phyloP scores from a whole-genome alignment of 2,329 filamentous ascomycete genomes.

The Verticillium klebahnii region DNA sequence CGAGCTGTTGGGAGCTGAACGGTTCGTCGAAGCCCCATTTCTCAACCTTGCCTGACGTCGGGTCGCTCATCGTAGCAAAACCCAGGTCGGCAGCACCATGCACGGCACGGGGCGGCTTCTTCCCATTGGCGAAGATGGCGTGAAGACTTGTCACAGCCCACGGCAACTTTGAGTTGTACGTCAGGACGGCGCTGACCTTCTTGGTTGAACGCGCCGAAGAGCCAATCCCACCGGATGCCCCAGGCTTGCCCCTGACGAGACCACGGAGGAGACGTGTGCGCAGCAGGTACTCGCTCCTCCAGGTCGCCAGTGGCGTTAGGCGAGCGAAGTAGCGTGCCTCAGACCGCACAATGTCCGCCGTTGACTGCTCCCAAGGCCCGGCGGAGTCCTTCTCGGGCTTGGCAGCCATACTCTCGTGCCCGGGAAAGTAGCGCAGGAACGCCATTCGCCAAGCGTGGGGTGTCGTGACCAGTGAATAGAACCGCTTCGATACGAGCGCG shows the following conservation, averaged over 20 bases:
- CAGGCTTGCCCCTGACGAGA: constrained; percentile 75
- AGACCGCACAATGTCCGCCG: constrained; percentile 55
- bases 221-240: constrained; percentile 49
- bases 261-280: constrained; percentile 80
- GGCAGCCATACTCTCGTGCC: constrained; percentile 53
- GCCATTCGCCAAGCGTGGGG: constrained; percentile 92
- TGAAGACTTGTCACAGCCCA: constrained; percentile 77
- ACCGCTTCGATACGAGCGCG: constrained; percentile 80
- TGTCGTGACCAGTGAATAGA: constrained; percentile 81
- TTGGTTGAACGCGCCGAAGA: constrained; percentile 50
- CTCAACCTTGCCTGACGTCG: constrained; percentile 68
- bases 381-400: constrained; percentile 27
- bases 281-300: constrained; percentile 93
- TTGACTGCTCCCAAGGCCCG: constrained; percentile 38
- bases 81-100: constrained; percentile 80
- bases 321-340: constrained; percentile 78
- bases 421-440: constrained; percentile 86
- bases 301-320: constrained; percentile 79
- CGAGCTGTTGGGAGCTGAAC: constrained; percentile 70
- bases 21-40: constrained; percentile 78
- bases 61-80: constrained; percentile 76
- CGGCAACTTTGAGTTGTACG: constrained; percentile 79
- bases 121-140: constrained; percentile 67
- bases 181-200: constrained; percentile 69
- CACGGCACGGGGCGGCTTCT: constrained; percentile 72